A percentile compares a stretch with the other conserved stretches of the same genome.
These are phyloP conservation scores for Blakeslea trispora DNA, from an alignment of 371 early-diverging fungal species.

Conservation along the genomic window DNA sequence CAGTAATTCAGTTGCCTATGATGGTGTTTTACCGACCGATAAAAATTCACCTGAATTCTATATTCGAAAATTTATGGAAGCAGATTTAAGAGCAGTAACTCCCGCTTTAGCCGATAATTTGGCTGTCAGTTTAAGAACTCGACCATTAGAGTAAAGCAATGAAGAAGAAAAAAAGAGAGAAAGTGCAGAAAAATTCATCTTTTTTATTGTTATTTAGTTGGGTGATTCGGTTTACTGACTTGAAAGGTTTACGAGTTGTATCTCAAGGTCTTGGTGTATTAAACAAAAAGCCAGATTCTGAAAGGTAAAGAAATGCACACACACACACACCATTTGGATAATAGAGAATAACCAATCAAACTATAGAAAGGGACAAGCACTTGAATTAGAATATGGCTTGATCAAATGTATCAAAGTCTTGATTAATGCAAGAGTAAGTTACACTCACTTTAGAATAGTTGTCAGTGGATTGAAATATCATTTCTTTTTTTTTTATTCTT, in stretches of 20 bases:
- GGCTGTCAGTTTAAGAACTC: conserved; percentile 48
- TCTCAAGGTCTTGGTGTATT: conserved; percentile 56
- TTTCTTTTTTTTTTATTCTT: conserved; percentile 1
- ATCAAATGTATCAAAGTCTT: conserved; percentile 74
- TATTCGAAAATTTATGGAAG: conserved; percentile 49
- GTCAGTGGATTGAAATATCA: not conserved
- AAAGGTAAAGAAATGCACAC: conserved; percentile 22
- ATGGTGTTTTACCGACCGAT: conserved; percentile 27
- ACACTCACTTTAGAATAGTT: not conserved
- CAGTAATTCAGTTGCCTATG: conserved; percentile 17
- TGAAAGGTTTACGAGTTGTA: conserved; percentile 64
- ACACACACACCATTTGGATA: no score
- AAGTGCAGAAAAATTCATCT: not conserved
- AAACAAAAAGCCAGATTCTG: conserved; percentile 36
- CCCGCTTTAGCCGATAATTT: conserved; percentile 40
- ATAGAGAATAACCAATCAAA: not conserved
- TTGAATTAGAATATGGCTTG: conserved; percentile 72
- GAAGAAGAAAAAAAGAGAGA: no score
- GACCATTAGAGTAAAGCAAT: conserved; percentile 51
- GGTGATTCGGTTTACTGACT: conserved; percentile 64
- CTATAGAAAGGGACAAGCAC: conserved; percentile 56
- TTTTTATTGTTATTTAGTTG: conserved; percentile 33
- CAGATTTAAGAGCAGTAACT: conserved; percentile 43
- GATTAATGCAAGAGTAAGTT: conserved; percentile 59
- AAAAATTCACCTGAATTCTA: conserved; percentile 45